These are phyloP conservation scores for Penicillium chermesinum DNA, from an alignment of 495 filamentous ascomycete species.

Conservation along the genomic window DNA sequence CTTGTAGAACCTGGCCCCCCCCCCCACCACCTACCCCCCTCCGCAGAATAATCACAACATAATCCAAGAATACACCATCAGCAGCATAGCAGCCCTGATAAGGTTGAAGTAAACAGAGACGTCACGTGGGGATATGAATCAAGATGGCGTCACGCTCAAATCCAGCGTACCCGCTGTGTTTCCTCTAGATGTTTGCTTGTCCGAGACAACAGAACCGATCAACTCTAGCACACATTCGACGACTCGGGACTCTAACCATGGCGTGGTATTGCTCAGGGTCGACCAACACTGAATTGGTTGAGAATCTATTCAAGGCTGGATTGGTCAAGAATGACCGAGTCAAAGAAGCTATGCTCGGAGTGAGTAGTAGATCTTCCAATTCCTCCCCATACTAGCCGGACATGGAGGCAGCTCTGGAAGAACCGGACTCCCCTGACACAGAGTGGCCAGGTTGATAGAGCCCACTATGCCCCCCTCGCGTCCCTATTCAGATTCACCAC, in stretches of 20 bases:
- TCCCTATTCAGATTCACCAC: constrained; percentile 87
- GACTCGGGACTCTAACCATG: constrained; percentile 57
- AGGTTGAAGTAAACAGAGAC: neutral
- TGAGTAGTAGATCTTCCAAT: constrained; percentile 28
- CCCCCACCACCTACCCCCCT: too few relatives aligned
- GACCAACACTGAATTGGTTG: constrained; percentile 71
- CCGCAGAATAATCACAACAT: too few relatives aligned
- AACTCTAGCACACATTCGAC: constrained; percentile 16
- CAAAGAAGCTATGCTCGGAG: constrained; percentile 71
- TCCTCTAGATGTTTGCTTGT: constrained; percentile 3
- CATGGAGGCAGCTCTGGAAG: too few relatives aligned
- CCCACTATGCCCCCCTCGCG: constrained; percentile 67
- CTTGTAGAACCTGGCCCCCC: too few relatives aligned
- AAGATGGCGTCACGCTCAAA: constrained; percentile 19
- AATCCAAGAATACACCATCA: too few relatives aligned
- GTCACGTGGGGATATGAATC: constrained; percentile 13
- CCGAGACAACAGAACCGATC: neutral
- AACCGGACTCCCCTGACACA: too few relatives aligned
- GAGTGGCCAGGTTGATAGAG: constrained; percentile 75
- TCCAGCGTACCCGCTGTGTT: neutral
- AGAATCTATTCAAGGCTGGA: constrained; percentile 66
- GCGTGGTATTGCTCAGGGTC: constrained; percentile 83
- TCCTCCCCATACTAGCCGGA: neutral
- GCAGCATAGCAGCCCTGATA: neutral
- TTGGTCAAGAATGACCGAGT: constrained; percentile 69